Base-by-base conservation (phyloP, 306 rosid genomes). In the Oemleria cerasiformis region DNA sequence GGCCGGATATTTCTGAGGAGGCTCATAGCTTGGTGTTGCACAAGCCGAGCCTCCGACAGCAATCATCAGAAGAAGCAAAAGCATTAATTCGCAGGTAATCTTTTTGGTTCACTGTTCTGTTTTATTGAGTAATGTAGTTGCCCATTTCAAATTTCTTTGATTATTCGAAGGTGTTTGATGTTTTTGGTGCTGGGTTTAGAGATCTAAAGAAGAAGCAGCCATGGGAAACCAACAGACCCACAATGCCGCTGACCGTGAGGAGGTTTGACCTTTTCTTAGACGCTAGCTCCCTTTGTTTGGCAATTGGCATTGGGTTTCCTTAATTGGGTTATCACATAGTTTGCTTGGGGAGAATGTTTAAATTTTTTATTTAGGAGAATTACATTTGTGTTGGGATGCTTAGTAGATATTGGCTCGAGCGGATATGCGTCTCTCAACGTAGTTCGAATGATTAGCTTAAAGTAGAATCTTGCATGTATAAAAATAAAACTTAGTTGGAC, bases 1-100 rank as follows among this genome's bases (percentile, higher is more conserved):
- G 68, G 66, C 21, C 25, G 36, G 0, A 67, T 88, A 53, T 86
- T 86, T 81, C 85, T 84, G 91, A 84, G 80, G 90, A 82, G 68
- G 79, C 79, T 80, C 59, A 69, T 55, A 57, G 36, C 68, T 42
- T 83, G 81, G 77, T 74, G 82, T 74, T 73, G 81, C 92, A 77
- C 79, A 73, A 75, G 73, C 77, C 74, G 58, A 80, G 62, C 25
- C 49, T 63, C 75, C 56, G 69, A 73, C 14, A 54, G 47, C 80
- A 55, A n/a, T n/a, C 69, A 68, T 8, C 66, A 79, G 76, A 53
- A 11, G 9, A 67, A 76, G 77, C 61, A 49, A 3, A 73, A 79
- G 30, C 66, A 61, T 73, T n/a, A n/a, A n/a, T n/a, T 25, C 84
- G 9, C 38, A 66, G 80, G 87, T 84, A 40, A 51, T 48, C 9